Evolutionary conservation across 2,329 filamentous ascomycete genomes (phyloP).

Genomic region (Pseudomassariella vexata): DNA sequence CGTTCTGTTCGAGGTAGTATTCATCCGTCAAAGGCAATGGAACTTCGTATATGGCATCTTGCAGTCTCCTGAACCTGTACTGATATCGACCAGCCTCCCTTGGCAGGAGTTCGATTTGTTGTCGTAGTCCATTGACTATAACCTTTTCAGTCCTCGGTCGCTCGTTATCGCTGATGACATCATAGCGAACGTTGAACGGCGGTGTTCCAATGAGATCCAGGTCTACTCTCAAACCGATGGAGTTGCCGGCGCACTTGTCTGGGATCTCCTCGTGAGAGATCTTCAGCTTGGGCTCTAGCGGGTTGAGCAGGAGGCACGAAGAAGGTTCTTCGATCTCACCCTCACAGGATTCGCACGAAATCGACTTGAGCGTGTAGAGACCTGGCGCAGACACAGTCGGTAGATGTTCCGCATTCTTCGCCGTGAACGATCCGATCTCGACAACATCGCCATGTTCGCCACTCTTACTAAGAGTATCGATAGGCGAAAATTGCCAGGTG

Average conservation of each 20-base stretch:
- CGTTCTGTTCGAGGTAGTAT: constrained; percentile 68
- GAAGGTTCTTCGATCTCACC: constrained; percentile 91
- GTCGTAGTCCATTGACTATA: constrained; percentile 63
- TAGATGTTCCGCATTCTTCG: constrained; percentile 56
- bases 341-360: constrained; percentile 74
- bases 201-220: constrained; percentile 88
- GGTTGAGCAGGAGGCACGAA: constrained; percentile 88
- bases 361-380: constrained; percentile 76
- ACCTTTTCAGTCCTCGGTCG: constrained; percentile 48
- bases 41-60: constrained; percentile 75
- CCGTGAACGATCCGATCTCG: constrained; percentile 49
- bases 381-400: constrained; percentile 71
- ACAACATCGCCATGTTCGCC: constrained; percentile 63
- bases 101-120: constrained; percentile 81
- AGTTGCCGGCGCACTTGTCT: constrained; percentile 91
- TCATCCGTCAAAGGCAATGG: constrained; percentile 22
- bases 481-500: constrained; percentile 75
- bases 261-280: constrained; percentile 76
- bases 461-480: constrained; percentile 61
- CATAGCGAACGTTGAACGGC: constrained; percentile 80
- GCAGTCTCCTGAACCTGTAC: constrained; percentile 77
- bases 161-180: constrained; percentile 58
- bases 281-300: constrained; percentile 74
- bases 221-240: constrained; percentile 83
- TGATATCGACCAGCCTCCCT: constrained; percentile 76